These are phyloP conservation scores for Rhizomucor miehei DNA, from an alignment of 371 early-diverging fungal genomes.

Conservation along the genomic window DNA sequence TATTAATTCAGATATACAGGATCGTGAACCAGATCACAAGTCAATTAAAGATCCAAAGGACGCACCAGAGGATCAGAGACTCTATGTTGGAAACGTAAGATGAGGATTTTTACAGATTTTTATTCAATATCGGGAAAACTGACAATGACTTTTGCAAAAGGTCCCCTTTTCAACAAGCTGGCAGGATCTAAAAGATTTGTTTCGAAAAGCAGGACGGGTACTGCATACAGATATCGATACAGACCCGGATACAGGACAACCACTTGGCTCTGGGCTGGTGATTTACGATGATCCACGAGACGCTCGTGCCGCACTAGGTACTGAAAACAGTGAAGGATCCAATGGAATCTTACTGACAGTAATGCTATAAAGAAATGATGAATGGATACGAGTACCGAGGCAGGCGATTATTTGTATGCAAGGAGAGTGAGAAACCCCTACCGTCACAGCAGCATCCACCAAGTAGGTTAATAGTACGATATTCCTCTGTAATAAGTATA, in stretches of 20 bases:
- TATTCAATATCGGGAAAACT: not conserved
- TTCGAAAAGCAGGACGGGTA: slow-evolving; percentile 64
- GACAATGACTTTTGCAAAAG: slow-evolving; percentile 30
- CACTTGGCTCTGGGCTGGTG: slow-evolving; percentile 73
- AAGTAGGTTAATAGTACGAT: not conserved
- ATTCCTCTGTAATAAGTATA: too few species aligned
- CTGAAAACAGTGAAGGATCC: slow-evolving; percentile 13
- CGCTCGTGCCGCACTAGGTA: slow-evolving; percentile 70
- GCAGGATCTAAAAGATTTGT: slow-evolving; percentile 79
- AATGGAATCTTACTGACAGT: slow-evolving; percentile 13
- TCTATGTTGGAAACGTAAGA: slow-evolving; percentile 71
- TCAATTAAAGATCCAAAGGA: slow-evolving; percentile 47
- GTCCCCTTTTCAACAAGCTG: slow-evolving; percentile 71
- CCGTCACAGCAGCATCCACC: too few species aligned
- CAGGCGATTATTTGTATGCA: slow-evolving; percentile 72
- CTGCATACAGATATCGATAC: slow-evolving; percentile 66
- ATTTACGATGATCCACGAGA: slow-evolving; percentile 63
- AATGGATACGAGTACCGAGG: slow-evolving; percentile 80
- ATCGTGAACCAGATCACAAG: slow-evolving; percentile 54
- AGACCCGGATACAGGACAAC: slow-evolving; percentile 53
- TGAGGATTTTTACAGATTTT: not conserved
- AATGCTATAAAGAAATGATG: slow-evolving; percentile 52
- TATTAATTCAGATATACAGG: slow-evolving; percentile 22
- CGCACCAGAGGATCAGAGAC: slow-evolving; percentile 51
- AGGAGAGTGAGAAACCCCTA: slow-evolving; percentile 44